Base-by-base conservation (phyloP, 176 grass and related monocot genomes). In the Cenchrus fungigraminus region DNA sequence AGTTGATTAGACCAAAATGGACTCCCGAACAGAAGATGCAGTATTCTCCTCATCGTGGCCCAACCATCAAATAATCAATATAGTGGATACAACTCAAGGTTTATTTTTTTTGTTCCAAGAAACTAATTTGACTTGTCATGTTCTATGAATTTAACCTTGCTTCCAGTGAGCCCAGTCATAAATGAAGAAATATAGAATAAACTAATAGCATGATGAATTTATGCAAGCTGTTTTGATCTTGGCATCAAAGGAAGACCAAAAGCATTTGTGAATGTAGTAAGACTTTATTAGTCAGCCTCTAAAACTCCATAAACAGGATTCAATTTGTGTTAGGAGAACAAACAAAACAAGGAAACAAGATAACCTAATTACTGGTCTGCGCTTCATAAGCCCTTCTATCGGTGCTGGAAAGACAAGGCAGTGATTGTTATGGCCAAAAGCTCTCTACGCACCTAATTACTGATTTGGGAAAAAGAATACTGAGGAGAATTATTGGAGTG, bases 221-320 rank as follows among this genome's bases (percentile, higher is more conserved):
- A 58, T 17, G 68, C 68, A 73, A 73, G 40, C 69, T 70, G 19
- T 78, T 78, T 83, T 75, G 25, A 32, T 73, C 60, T 34, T 79
- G 12, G 80, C 8, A 49, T 15, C 31, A 8, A 37, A 55, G 32
- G 4, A 49, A 79, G 10, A 80, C 25, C 78, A 13, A 52, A 76
- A 32, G 4, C 13, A 52, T 12, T 68, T 69, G 51, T 44, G 34
- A 81, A 44, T 19, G 5, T 28, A 16, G 19, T 69, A 55, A 20
- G 10, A 76, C 59, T 77, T 77, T 59, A 59, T 32, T 32, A 32
- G 52, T 43, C 5, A 4, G 54, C 6, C n/a, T 64, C 65, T 12
- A 54, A 65, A 80, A 74, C 32, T 80, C 37, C 47, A 80, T 65
- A 0, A 31, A 65, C 15, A 80, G 15, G 16, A 46, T 65, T 56